Evolutionary conservation across 2,329 filamentous ascomycete genomes (phyloP), one percentile per base, ranked within the genome.

Genomic region (Annulohypoxylon truncatum): DNA sequence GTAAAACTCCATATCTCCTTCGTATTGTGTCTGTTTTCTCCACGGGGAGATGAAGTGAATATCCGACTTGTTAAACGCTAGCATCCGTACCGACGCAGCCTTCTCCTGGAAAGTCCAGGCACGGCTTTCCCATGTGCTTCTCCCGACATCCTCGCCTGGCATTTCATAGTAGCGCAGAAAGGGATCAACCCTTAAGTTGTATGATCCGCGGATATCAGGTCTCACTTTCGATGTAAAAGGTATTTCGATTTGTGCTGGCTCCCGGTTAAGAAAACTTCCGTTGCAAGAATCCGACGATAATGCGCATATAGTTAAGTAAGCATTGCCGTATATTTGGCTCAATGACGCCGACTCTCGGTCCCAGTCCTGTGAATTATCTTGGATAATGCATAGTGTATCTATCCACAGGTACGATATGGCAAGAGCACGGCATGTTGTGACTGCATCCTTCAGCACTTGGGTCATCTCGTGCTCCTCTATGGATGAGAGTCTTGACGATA

Each of bases 341-440:
- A 56, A 4, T 10, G 12, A 22, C 2, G 40, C 3, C 13, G 52
- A 56, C 8, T 56, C 52, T 46, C 26, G 38, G 4, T 46, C 40
- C 52, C 28, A 56, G 12, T 56, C 40, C 18, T 44, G 26, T 7
- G 15, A 15, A 10, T 33, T 26, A 9, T 56, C 52, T 24, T 56
- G 52, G 7, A 56, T 47, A 18, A 56, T 56, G 35, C 28, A 56
- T 15, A 56, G 26, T 15, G 51, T 24, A 29, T 46, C 38, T n/a
- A 56, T 56, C 52, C 52, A 46, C 3, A 46, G 18, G 28, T 33
- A 46, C 10, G 52, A 28, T 8, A 56, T 56, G 13, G 26, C 20
- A 24, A 56, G 52, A 56, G 52, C 24, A 31, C 40, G 52, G 20
- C 52, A 56, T n/a, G 52, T 35, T 24, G 33, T 22, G 12, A 56